Evolutionary conservation across 805 yeast species (phyloP), one percentile per base, ranked within the genome.

Genomic region (Phaffomyces opuntiae): DNA sequence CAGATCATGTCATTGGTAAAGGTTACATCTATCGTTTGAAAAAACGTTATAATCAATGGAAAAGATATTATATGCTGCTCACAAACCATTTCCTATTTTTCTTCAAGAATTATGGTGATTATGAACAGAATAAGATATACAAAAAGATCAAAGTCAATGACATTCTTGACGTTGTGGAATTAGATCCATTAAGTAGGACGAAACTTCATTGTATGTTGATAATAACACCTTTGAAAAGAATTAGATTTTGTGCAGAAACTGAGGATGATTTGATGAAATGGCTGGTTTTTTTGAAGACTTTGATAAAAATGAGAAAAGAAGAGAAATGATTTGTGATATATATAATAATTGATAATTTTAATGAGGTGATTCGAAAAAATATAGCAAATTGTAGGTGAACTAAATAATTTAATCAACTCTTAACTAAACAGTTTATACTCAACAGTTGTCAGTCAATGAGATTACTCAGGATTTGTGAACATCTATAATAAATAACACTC

Each of bases 41-140:
- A 45, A 69, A 68, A 42, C 56, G 71, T 12, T 69, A 68, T 53
- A 72, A 68, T 52, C 78, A 74, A 50, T 76, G 81, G 80, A 68
- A 65, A 43, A 57, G 58, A 45, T 67, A 67, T 50, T 71, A 68
- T 52, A 61, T 74, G 13, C 64, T 71, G 3, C 55, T 76, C 19
- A 74, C 78, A 14, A 70, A 67, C 50, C 61, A 58, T 26, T 57
- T 62, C 25, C 45, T 77, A 31, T 56, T 65, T 42, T 66, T 75
- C 48, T 73, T 68, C 65, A 73, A 72, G 52, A 50, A 56, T 26
- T 49, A 48, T 7, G 47, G 50, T 36, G 56, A 53, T 33, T 47
- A 42, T 37, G 52, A 53, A n/a, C 40, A 50, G 12, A 39, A 39
- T 17, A 53, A 44, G 24, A 48, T 51, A 37, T 54, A 56, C 48